Evolutionary conservation across 805 yeast species (phyloP), one percentile per base, ranked within the genome.

Genomic region (Yueomyces sinensis): DNA sequence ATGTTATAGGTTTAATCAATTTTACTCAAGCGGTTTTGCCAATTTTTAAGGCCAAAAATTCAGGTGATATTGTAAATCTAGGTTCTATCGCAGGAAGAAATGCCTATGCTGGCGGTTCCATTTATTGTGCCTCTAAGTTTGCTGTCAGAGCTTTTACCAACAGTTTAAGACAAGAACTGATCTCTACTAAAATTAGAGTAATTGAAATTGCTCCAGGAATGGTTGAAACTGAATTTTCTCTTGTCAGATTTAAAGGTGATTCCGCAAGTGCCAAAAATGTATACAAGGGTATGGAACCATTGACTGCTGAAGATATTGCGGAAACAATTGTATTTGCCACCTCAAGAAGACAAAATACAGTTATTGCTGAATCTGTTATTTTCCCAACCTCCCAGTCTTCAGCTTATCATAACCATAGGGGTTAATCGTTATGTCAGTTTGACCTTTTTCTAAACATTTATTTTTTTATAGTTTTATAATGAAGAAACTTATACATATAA

Each of bases 361-460:
- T 74, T 3, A 56, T 74, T 48, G 80, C 81, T 3, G 94, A 86
- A 53, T 66, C 83, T 14, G 65, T 87, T 53, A 76, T 89, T 11
- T 82, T 86, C 62, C 82, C 95, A 14, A 70, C 76, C 31, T 77
- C 81, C 62, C 96, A 87, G 64, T 95, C 93, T 4, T 69, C 82
- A 39, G 75, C 93, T 6, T 60, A 65, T 45, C 82, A 78, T 50
- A 56, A 78, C 25, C 64, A 76, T 63, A 57, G 56, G 32, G 66
- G 20, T 11, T 32, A 31, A n/a, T n/a, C n/a, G n/a, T n/a, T n/a
- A n/a, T n/a, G n/a, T n/a, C n/a, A n/a, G n/a, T n/a, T n/a, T n/a
- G n/a, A n/a, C n/a, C n/a, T n/a, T n/a, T n/a, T n/a, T n/a, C n/a
- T n/a, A n/a, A n/a, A n/a, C n/a, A n/a, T n/a, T n/a, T n/a, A n/a